Evolutionary conservation across 2,329 filamentous ascomycete genomes (phyloP), one percentile per base, ranked within the genome.

Genomic region (Eutypa lata): DNA sequence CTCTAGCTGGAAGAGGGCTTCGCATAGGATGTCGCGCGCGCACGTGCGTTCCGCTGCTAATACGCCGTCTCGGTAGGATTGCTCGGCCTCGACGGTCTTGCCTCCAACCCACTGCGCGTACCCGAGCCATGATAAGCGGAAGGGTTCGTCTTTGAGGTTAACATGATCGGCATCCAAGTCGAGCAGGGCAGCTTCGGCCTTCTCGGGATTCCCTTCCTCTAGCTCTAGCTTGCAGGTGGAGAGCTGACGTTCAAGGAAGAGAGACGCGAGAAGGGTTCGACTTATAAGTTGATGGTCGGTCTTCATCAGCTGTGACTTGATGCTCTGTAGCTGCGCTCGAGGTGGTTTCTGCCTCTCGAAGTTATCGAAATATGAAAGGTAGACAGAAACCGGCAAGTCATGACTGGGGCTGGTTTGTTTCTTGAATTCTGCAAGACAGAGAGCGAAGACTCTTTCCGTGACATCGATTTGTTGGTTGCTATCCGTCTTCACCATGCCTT

Each of bases 1-100:
- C 43, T 66, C 64, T n/a, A 66, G 63, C 44, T 66, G 64, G 37
- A 59, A 65, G 28, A 66, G 59, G 47, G 64, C 59, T 46, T 66
- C 64, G 18, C 61, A 60, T 11, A 64, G 33, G 33, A 62, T 65
- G 42, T 66, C 64, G 7, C 59, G 57, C 1, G 64, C 65, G 11
- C 60, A 60, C 2, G 64, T 65, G 45, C 57, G 54, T 38, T 59
- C 61, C 2, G 64, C 64, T 13, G 58, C 60, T 33, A 53, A 38
- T 2, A 65, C 59, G 2, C 62, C 61, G 22, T 61, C 53, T n/a
- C 54, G 56, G 21, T 66, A 66, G 26, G 61, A 58, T 4, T 42
- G 48, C 47, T 65, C 63, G 3, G 64, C 63, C 2, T 48, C 48
- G n/a, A 44, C 31, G 7, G 58, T 28, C 31, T 65, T 58, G 7